Conservation (phyloP, 257 asterid genomes). For the Oldenlandia corymbosa region DNA sequence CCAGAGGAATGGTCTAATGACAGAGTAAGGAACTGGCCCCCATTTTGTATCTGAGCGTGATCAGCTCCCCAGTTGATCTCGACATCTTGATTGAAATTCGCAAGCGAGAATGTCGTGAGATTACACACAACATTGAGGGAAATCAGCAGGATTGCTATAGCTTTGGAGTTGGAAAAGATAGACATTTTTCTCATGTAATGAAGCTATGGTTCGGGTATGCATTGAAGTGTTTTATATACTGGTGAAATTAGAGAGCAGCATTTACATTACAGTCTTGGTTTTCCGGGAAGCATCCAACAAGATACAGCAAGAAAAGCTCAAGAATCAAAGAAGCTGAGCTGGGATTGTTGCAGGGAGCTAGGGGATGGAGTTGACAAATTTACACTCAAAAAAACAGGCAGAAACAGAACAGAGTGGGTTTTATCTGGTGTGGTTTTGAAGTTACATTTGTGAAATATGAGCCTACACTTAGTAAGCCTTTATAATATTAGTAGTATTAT, state of each 20-base stretch:
- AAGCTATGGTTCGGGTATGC: not conserved
- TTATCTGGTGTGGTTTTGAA: not conserved
- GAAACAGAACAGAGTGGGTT: not conserved
- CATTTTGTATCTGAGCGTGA: not conserved
- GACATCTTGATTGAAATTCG: conserved; percentile 12
- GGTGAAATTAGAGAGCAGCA: not conserved
- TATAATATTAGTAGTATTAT: no score
- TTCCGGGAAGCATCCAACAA: not conserved
- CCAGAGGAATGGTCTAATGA: conserved; percentile 13
- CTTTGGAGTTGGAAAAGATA: not conserved
- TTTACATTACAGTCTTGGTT: not conserved
- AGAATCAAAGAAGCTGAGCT: conserved; percentile 8
- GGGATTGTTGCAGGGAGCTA: conserved; percentile 8
- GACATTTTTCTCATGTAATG: not conserved
- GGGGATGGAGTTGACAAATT: conserved; percentile 2
- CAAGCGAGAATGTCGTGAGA: conserved; percentile 1
- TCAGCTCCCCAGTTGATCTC: conserved; percentile 17
- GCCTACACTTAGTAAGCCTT: conserved; percentile 5
- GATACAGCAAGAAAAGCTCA: conserved; percentile 9
- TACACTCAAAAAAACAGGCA: no score
- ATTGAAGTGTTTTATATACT: conserved; percentile 1
- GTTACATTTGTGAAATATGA: not conserved
- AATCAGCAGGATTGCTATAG: not conserved
- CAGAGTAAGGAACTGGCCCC: conserved; percentile 17
- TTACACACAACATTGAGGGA: not conserved